Evolutionary conservation across 1,284 basidiomycete species (phyloP), one percentile per base, ranked within the genome.

Genomic region (Malassezia yamatoensis): DNA sequence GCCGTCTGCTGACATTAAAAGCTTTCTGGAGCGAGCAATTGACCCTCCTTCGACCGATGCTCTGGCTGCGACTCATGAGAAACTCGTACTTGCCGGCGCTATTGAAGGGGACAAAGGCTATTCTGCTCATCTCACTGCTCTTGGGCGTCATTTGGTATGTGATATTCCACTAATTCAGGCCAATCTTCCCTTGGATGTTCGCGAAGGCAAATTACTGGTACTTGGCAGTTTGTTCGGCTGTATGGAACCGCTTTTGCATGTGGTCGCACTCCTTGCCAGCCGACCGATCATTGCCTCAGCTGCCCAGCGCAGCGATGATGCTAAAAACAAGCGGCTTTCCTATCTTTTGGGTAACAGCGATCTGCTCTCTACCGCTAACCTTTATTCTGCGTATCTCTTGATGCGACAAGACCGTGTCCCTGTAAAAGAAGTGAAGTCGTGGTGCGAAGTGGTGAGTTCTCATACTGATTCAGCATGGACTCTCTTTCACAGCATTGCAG

Each of bases 151-250:
- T 75, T 82, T 93, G 72, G 56, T 51, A 39, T 20, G 54, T 54
- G 15, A 5, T 12, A 15, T 18, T 13, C 18, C 12, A 40, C 13
- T 43, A 40, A 46, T 41, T 53, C 51, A 64, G 39, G 80, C 86
- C 5, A 81, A 84, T 75, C 80, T 96, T 32, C 90, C 90, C 1
- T 79, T 94, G 24, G 90, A 96, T 76, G 77, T 94, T n/a, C 81
- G 88, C 44, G 79, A 96, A 18, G 88, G 83, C 36, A 96, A 96
- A 79, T 83, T 86, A 53, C 54, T 75, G 35, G 62, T 75, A 44
- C 63, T 75, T 37, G 70, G 65, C 7, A 62, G 62, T 18, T 57
- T 72, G 44, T 75, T 75, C 57, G 66, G 64, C 10, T 70, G 69
- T 44, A 58, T 75, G 33, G 64, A 64, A 15, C 71, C 72, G 3